Evolutionary conservation across 2,329 filamentous ascomycete genomes (phyloP), one percentile per base, ranked within the genome.

Genomic region (Microcyclosporella mali): DNA sequence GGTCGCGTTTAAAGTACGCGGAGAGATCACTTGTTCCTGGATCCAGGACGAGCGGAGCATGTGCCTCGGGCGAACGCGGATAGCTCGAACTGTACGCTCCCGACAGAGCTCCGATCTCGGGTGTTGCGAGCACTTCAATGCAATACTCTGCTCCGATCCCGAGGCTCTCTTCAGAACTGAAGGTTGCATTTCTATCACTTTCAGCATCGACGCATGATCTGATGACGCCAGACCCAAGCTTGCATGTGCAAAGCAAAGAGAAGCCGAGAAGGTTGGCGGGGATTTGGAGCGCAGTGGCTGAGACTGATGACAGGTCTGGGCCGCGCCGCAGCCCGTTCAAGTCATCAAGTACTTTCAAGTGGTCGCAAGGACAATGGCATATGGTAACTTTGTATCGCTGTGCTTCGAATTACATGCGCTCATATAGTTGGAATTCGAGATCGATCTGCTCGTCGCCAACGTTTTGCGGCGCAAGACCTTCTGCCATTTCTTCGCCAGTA

Each of bases 401-500:
- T n/a, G n/a, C n/a, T n/a, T n/a, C 18, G 15, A 14, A 31, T 19
- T 33, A 47, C 30, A 33, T 31, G 38, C 58, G 51, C 40, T 62
- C 52, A 37, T 59, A 62, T 2, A 64, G 52, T 29, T 55, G 55
- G 38, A 63, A 62, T 27, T 61, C 54, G 37, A 57, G 59, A 17
- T 40, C 34, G 18, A 60, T 46, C 16, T 48, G 44, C n/a, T 55
- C 51, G 11, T 52, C 55, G 8, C 37, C 53, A 6, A 74, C 79
- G 12, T 73, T 75, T 65, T 90, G 85, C 53, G 75, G 74, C 55
- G 81, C 72, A 27, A 72, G 61, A 1, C 72, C 78, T 32, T 70
- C 74, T 0, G 72, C 67, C 8, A 81, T 71, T 18, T 72, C 69
- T 65, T 88, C 82, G 0, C 84, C 85, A 2, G 79, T 77, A 73